Evolutionary conservation across 2,329 filamentous ascomycete genomes (phyloP), one percentile per base, ranked within the genome.

Genomic region (Fusarium algeriense): DNA sequence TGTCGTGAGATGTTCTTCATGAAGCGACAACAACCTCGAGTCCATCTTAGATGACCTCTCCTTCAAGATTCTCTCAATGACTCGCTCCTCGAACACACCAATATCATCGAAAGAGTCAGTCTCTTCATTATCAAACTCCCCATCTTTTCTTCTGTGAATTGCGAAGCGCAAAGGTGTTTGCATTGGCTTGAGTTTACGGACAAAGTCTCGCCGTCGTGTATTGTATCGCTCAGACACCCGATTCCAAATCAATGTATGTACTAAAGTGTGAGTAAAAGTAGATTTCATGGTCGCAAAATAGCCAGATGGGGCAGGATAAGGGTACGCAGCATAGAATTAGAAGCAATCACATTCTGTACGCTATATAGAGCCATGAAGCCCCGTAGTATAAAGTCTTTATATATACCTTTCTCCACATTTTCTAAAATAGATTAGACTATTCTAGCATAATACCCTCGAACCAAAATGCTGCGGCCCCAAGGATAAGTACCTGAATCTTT

Each of bases 141-240:
- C 56, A 0, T 44, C 30, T 19, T 13, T 35, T 30, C 64, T 44
- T 46, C 64, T 55, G 4, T 68, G 64, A 14, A n/a, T 46, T 2
- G 65, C 65, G 34, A 68, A 68, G 2, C 65, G 57, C 4, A 68
- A 10, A 2, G 64, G 65, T 3, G 65, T 53, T 1, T 28, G 49
- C 8, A 26, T 28, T 9, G 50, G 35, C 37, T 68, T 68, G 57
- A 23, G 26, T 12, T 68, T 68, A 1, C 65, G 58, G 3, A 68
- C 64, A 44, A 68, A 68, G 2, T 48, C 65, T 32, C 26, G 64
- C 11, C 65, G 45, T 4, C 65, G 41, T 1, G 30, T 26, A 7
- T 9, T 41, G 3, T 68, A 68, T 26, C 64, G n/a, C 19, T 68
- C 49, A 2, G 65, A 68, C n/a, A n/a, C n/a, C n/a, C n/a, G n/a